phyloP scores from a whole-genome alignment of 257 asterid genomes.

The Solanum etuberosum region DNA sequence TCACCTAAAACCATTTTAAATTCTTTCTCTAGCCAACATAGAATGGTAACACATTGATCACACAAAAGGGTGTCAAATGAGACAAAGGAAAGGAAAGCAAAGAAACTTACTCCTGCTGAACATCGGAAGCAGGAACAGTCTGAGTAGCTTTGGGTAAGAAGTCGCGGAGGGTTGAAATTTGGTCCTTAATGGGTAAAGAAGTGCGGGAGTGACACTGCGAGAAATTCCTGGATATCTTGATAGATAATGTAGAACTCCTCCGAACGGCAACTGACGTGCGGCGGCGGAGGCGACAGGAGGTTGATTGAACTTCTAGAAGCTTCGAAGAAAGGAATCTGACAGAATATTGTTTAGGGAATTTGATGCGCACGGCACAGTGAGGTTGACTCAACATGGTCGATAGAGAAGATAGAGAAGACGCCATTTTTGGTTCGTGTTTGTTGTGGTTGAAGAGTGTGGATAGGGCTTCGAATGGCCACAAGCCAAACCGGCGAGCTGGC shows the following conservation, averaged over 20 bases:
- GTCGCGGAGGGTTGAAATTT: conserved; percentile 35
- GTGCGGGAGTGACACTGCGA: conserved; percentile 24
- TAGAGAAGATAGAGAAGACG: conserved; percentile 52
- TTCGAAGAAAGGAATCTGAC: conserved; percentile 35
- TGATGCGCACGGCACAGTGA: conserved; percentile 24
- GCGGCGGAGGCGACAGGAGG: conserved; percentile 3
- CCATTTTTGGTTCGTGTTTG: neutral
- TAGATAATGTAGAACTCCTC: conserved; percentile 22
- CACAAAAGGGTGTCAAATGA: neutral
- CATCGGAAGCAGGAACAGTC: conserved; percentile 21
- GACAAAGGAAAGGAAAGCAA: neutral
- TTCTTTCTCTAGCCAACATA: neutral
- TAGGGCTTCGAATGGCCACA: neutral
- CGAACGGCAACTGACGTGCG: conserved; percentile 2
- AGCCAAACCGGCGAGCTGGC: neutral
- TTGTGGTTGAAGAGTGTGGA: neutral
- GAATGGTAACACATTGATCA: neutral
- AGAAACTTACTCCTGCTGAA: conserved; percentile 45
- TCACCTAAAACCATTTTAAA: neutral
- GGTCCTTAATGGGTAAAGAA: conserved; percentile 17
- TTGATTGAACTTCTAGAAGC: neutral
- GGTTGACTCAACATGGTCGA: conserved; percentile 54
- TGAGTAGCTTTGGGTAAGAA: conserved; percentile 57
- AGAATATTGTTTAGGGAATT: conserved; percentile 37
- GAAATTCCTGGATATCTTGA: conserved; percentile 28